Evolutionary conservation across 176 grass and related monocot genomes (phyloP), one percentile per base, ranked within the genome.

Genomic region (Musa beccarii): DNA sequence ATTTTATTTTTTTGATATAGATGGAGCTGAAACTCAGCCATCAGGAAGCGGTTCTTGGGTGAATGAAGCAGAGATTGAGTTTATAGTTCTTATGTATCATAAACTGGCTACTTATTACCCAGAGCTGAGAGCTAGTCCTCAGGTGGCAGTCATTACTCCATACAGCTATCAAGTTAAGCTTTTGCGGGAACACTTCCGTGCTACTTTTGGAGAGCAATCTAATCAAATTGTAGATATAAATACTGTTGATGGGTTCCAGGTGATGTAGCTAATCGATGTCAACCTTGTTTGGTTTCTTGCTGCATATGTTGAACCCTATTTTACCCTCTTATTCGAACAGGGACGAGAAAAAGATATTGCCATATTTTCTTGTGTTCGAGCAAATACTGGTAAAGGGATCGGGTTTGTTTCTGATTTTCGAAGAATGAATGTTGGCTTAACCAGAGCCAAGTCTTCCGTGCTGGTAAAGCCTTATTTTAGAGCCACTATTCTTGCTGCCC

Each of bases 401-500:
- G 94, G 94, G 11, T 97, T 97, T 77, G 82, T 97, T 83, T 75
- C 82, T 80, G 94, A 97, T 85, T 93, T 93, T 56, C 82, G 94
- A 55, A 79, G 94, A 88, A 97, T 97, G 94, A 97, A 97, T 84
- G 94, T 97, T 59, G 90, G 88, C 61, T 93, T 97, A 78, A 97
- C 94, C 16, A 89, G 94, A 85, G 94, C 94, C 78, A 92, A 84
- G 79, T 89, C 94, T 52, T 83, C 94, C 24, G 88, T 97, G 54
- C 79, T 97, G 22, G 94, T 89, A 91, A 43, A 87, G 76, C 52
- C 10, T 17, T 78, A 34, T 51, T 77, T 83, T 26, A 2, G 13
- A 20, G 26, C 9, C 17, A 72, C 24, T 9, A 53, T 54, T 22
- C 28, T 24, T 14, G 3, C 49, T 16, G 64, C 11, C 12, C 13